These are phyloP conservation scores for Stenocarpella maydis DNA, from an alignment of 2,329 filamentous ascomycete species.

Conservation along the genomic window DNA sequence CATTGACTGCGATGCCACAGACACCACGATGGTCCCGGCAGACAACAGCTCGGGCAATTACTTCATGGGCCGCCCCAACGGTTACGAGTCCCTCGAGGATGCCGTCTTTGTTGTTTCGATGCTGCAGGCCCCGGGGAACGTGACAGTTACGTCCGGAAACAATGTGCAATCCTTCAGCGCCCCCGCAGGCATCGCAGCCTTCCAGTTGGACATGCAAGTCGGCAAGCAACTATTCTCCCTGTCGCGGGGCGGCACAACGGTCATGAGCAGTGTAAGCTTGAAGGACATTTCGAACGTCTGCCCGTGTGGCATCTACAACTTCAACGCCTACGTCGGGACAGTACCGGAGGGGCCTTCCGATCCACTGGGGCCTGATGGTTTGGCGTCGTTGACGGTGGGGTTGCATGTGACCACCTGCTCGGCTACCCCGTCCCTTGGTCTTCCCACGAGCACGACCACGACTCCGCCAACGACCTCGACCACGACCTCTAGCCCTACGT, in stretches of 20 bases:
- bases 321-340: slow-evolving; percentile 62
- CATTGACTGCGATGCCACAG: slow-evolving; percentile 59
- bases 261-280: slow-evolving; percentile 56
- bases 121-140: slow-evolving; percentile 52
- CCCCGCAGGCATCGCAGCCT: slow-evolving; percentile 54
- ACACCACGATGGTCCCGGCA: slow-evolving; percentile 55
- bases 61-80: slow-evolving; percentile 59
- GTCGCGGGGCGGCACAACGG: slow-evolving; percentile 48
- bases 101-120: slow-evolving; percentile 61
- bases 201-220: slow-evolving; percentile 55
- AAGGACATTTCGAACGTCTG: slow-evolving; percentile 59
- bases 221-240: slow-evolving; percentile 58
- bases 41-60: slow-evolving; percentile 59
- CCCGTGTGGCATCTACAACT: slow-evolving; percentile 63
- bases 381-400: slow-evolving; percentile 41
- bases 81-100: slow-evolving; percentile 58
- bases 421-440: slow-evolving; percentile 36
- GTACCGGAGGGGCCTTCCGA: slow-evolving; percentile 51
- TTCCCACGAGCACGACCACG: slow-evolving; percentile 37
- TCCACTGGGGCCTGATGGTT: slow-evolving; percentile 46
- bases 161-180: slow-evolving; percentile 53
- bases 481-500: neutral
- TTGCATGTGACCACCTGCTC: slow-evolving; percentile 43
- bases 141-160: slow-evolving; percentile 55
- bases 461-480: slow-evolving; percentile 18